These are phyloP conservation scores for Leccinum boreale DNA, from an alignment of 768 basidiomycete genomes.

Conservation along the genomic window DNA sequence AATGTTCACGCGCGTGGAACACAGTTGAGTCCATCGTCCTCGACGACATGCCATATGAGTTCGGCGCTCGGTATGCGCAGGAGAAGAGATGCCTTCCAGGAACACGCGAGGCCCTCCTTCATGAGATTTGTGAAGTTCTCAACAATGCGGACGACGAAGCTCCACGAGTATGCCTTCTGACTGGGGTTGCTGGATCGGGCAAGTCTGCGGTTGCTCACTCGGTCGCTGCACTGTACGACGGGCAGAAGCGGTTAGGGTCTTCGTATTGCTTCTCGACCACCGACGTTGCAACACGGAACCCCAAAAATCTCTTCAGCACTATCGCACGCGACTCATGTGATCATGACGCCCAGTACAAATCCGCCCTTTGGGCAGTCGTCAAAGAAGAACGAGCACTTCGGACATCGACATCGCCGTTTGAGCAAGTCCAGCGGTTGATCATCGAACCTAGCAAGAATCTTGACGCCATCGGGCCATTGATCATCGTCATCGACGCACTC, in stretches of 20 bases:
- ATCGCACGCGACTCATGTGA: too few species aligned
- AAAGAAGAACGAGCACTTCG: too few species aligned
- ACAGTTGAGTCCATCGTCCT: too few species aligned
- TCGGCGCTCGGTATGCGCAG: not conserved
- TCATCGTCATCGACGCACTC: not conserved
- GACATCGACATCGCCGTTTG: not conserved
- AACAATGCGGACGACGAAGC: too few species aligned
- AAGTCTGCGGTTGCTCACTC: not conserved
- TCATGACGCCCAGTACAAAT: too few species aligned
- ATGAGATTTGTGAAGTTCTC: not conserved
- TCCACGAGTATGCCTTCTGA: too few species aligned
- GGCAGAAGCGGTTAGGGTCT: not conserved
- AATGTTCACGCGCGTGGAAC: not conserved
- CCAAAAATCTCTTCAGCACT: not conserved
- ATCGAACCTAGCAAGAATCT: not conserved
- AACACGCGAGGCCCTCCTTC: not conserved
- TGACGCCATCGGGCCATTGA: not conserved
- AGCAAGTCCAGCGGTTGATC: not conserved
- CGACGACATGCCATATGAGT: too few species aligned
- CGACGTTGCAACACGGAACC: not conserved
- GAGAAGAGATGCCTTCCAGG: not conserved
- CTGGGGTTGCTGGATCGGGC: too few species aligned
- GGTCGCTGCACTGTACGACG: not conserved
- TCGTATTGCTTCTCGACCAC: not conserved
- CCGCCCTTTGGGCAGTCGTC: too few species aligned